Conservation (phyloP, 1,139 yeast species). For the Sugiyamaella grinbergsii region DNA sequence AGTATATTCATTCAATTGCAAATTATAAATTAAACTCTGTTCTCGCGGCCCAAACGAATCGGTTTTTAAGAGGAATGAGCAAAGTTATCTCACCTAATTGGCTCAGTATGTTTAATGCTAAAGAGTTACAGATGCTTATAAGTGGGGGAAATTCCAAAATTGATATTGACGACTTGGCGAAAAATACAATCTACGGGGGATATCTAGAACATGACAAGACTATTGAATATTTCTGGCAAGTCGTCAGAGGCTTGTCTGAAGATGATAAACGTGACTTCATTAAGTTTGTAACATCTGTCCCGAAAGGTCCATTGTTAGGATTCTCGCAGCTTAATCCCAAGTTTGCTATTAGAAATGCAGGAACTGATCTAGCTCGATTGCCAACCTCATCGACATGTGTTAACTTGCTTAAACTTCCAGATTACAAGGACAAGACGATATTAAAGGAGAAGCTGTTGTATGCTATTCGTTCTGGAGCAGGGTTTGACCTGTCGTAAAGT, state of each 20-base stretch:
- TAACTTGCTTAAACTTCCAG: conserved; percentile 81
- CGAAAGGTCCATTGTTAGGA: conserved; percentile 89
- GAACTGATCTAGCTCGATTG: conserved; percentile 54
- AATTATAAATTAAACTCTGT: conserved; percentile 74
- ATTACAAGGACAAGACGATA: conserved; percentile 62
- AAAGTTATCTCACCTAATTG: conserved; percentile 69
- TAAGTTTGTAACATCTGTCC: conserved; percentile 87
- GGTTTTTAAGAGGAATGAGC: conserved; percentile 71
- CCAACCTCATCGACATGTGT: conserved; percentile 96
- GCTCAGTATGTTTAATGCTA: conserved; percentile 82
- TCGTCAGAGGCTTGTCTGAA: conserved; percentile 64
- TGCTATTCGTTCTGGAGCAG: conserved; percentile 78
- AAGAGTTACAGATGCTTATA: conserved; percentile 79
- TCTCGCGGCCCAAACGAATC: conserved; percentile 58
- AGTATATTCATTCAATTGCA: conserved; percentile 77
- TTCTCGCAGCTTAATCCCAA: conserved; percentile 71
- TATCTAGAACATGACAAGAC: conserved; percentile 55
- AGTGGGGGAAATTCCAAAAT: conserved; percentile 78
- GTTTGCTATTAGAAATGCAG: conserved; percentile 79
- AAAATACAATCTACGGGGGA: conserved; percentile 69
- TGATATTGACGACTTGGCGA: conserved; percentile 66
- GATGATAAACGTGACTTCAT: conserved; percentile 64
- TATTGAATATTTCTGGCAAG: conserved; percentile 70
- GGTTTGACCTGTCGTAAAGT: conserved; percentile 72
- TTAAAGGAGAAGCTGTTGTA: conserved; percentile 67